These are phyloP conservation scores for Starmerella gropengiesseri DNA, from an alignment of 805 yeast species.

Conservation along the genomic window DNA sequence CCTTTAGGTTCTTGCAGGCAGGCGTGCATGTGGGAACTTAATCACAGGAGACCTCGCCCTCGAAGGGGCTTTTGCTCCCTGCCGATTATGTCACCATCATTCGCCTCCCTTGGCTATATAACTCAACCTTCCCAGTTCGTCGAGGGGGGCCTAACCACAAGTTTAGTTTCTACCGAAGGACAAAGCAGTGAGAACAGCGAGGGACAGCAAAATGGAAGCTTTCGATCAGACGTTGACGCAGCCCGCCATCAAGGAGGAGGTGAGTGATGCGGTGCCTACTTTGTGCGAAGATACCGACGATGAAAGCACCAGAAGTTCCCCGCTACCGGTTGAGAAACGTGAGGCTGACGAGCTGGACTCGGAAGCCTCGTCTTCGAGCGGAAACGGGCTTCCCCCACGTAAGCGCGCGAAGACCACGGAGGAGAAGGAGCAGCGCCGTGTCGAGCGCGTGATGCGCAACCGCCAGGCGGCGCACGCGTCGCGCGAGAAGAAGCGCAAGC, in stretches of 20 bases:
- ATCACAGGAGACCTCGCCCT: conserved; percentile 5
- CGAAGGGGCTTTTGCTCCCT: conserved; percentile 1
- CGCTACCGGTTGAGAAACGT: conserved; percentile 5
- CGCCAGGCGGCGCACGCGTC: conserved; percentile 97
- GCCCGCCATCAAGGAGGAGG: conserved; percentile 21
- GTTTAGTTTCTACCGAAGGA: too few species aligned
- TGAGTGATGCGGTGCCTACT: conserved; percentile 15
- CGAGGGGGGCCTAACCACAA: too few species aligned
- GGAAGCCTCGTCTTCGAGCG: conserved; percentile 2
- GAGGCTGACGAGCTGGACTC: conserved; percentile 18
- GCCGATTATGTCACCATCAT: background rate
- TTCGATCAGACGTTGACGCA: conserved; percentile 19
- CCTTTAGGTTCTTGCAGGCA: conserved; percentile 8
- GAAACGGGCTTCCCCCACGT: conserved; percentile 61
- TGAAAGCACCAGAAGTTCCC: conserved; percentile 16
- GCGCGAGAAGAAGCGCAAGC: conserved; percentile 88
- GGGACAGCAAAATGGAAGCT: conserved; percentile 14
- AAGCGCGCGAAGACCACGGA: conserved; percentile 94
- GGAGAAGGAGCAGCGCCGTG: conserved; percentile 92
- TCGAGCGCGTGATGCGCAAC: conserved; percentile 85
- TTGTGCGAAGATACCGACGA: conserved; percentile 15
- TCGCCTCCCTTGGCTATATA: conserved; percentile 6
- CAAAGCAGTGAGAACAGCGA: background rate
- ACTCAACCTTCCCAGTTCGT: background rate
- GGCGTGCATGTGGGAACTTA: background rate